Conservation (phyloP, 2,329 filamentous ascomycete genomes). For the Volutella citrinella region DNA sequence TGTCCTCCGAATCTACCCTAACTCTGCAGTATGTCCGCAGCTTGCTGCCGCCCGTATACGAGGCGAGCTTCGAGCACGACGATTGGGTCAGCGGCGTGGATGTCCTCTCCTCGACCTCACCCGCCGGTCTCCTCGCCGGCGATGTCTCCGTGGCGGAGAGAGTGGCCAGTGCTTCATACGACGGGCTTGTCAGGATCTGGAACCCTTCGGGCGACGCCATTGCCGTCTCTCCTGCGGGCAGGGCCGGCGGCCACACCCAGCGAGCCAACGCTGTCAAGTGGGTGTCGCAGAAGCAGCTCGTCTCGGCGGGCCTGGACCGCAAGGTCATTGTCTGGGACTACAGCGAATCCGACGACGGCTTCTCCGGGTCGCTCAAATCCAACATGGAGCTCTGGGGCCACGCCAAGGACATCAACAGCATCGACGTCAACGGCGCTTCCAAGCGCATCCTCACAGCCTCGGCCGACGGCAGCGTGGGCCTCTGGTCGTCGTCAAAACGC, state of each 20-base stretch:
- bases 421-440: slow-evolving; percentile 71
- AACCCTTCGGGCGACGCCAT: slow-evolving; percentile 83
- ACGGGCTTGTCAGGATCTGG: slow-evolving; percentile 87
- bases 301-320: slow-evolving; percentile 79
- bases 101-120: slow-evolving; percentile 67
- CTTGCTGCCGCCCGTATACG: slow-evolving; percentile 81
- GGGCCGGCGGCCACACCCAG: slow-evolving; percentile 70
- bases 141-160: slow-evolving; percentile 38
- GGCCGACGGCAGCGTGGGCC: slow-evolving; percentile 76
- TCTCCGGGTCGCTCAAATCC: slow-evolving; percentile 63
- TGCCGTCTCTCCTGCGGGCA: slow-evolving; percentile 66
- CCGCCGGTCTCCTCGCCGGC: slow-evolving; percentile 48
- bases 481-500: slow-evolving; percentile 82
- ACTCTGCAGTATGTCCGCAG: slow-evolving; percentile 92
- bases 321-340: slow-evolving; percentile 91
- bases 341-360: slow-evolving; percentile 59
- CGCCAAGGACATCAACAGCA: slow-evolving; percentile 66
- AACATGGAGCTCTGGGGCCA: slow-evolving; percentile 83
- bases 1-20: slow-evolving; percentile 84
- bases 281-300: slow-evolving; percentile 73
- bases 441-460: slow-evolving; percentile 83
- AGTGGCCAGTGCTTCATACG: slow-evolving; percentile 90
- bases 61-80: slow-evolving; percentile 93
- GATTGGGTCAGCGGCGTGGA: slow-evolving; percentile 94
- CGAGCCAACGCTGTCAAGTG: slow-evolving; percentile 83